Evolutionary conservation across 345 rosid genomes (phyloP), one percentile per base, ranked within the genome.

Genomic region (Boechera divaricarpa): DNA sequence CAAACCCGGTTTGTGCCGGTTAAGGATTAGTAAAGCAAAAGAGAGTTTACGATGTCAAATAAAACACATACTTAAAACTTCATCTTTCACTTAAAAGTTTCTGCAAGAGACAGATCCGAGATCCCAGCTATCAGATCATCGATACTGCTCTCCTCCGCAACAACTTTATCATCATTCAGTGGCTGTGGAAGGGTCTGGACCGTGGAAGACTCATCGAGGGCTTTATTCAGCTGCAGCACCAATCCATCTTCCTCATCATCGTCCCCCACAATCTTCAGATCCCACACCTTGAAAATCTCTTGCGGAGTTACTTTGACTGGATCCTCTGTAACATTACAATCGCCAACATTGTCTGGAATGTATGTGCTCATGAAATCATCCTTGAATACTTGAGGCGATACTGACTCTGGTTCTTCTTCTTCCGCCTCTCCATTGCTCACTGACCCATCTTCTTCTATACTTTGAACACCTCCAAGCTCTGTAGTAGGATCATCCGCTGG

Each of bases 251-350:
- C 89, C 79, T 83, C 93, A 4, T 77, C 95, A 63, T 77, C 85
- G 59, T 85, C 88, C 2, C 67, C 65, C 6, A 77, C 85, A 66
- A 87, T 79, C 68, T 78, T 77, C 70, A 91, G 76, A 75, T 90
- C 96, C 97, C 97, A 89, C 52, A 87, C 87, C 82, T 59, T 85
- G 75, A 90, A 88, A 31, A 90, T 87, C 67, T 90, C 90, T 73
- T 44, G 70, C 0, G 74, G 58, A 44, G 53, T 41, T 33, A 44
- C 35, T 10, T 67, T 53, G 62, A 35, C 68, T 5, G 28, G 45
- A 4, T 44, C 78, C 60, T 79, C 82, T 33, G 6, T 8, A 35
- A 67, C 59, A 13, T 67, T 47, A 28, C 24, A 62, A n/a, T 12
- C 65, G 2, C 53, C 82, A 18, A 9, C 60, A 21, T 26, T 36